A percentile compares a stretch with the other conserved stretches of the same genome.
These are phyloP conservation scores for Tulasnella calospora DNA, from an alignment of 768 basidiomycete genomes.

Conservation along the genomic window DNA sequence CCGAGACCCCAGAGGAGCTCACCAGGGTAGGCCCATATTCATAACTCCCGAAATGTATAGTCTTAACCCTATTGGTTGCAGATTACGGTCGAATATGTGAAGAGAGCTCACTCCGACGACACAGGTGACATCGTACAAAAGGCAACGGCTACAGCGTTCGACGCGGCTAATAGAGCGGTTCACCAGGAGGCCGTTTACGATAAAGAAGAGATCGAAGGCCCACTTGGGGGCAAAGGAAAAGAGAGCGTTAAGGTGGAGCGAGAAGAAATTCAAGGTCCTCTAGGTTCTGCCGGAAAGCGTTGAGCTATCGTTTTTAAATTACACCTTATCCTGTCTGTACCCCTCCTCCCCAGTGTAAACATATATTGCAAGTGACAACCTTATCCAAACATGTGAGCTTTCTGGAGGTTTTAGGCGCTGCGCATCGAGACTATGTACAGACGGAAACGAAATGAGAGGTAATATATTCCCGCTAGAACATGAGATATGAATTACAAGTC, in stretches of 20 bases:
- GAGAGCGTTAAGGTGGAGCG: neutral
- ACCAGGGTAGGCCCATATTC: neutral
- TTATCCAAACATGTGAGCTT: neutral
- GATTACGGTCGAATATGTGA: conserved; percentile 6
- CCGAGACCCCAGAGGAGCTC: conserved; percentile 11
- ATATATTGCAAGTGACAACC: neutral
- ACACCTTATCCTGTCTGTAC: neutral
- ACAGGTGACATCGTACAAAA: neutral
- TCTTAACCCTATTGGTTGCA: no score
- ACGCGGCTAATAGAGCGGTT: neutral
- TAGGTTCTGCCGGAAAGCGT: neutral
- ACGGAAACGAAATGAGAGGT: neutral
- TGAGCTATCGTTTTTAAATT: neutral
- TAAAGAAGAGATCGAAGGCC: conserved; percentile 11
- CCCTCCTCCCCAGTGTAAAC: neutral
- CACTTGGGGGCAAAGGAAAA: neutral
- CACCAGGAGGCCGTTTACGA: conserved; percentile 1
- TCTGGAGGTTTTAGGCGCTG: neutral
- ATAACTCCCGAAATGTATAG: no score
- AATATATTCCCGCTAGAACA: neutral
- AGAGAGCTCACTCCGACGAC: conserved; percentile 15
- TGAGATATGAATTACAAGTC: neutral
- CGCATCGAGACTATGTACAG: neutral
- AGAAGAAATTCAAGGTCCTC: neutral
- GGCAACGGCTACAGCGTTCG: neutral